Conservation (phyloP, 2,329 filamentous ascomycete genomes). For the Emergomyces orientalis region DNA sequence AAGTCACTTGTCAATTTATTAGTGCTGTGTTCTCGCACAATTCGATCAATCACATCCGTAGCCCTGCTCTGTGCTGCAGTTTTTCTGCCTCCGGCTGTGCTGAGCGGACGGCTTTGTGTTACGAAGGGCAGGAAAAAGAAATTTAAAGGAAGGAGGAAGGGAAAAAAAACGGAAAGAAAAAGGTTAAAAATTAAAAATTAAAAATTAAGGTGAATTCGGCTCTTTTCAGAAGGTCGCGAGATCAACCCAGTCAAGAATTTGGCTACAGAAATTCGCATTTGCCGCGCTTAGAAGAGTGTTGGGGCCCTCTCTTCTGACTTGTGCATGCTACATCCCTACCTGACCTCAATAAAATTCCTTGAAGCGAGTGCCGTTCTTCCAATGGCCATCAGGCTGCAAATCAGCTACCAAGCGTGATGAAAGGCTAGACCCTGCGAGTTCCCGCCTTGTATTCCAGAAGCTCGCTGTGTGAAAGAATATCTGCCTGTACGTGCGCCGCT, state of each 20-base stretch:
- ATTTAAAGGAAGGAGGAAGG: too few relatives aligned
- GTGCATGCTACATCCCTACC: conserved; percentile 1
- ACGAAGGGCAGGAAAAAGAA: conserved; percentile 1
- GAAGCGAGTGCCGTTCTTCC: neutral
- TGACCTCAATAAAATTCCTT: neutral
- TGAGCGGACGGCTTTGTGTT: neutral
- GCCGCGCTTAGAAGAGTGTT: conserved; percentile 4
- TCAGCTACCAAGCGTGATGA: conserved; percentile 8
- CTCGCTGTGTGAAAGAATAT: conserved; percentile 1
- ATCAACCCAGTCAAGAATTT: neutral
- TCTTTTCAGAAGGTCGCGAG: neutral
- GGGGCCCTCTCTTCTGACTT: conserved; percentile 1
- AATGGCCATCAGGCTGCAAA: conserved; percentile 2
- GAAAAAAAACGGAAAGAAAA: neutral
- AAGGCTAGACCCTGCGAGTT: conserved; percentile 16
- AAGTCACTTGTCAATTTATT: neutral
- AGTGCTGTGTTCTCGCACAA: neutral
- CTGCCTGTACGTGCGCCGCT: neutral
- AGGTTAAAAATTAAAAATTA: neutral
- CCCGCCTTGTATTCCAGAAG: conserved; percentile 10
- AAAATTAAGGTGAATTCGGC: neutral
- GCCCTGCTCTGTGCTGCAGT: conserved; percentile 7
- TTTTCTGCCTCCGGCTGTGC: neutral
- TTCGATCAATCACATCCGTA: conserved; percentile 14
- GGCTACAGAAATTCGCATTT: neutral